These are phyloP conservation scores for Smittium culicis DNA, from an alignment of 371 early-diverging fungal genomes.

Conservation along the genomic window DNA sequence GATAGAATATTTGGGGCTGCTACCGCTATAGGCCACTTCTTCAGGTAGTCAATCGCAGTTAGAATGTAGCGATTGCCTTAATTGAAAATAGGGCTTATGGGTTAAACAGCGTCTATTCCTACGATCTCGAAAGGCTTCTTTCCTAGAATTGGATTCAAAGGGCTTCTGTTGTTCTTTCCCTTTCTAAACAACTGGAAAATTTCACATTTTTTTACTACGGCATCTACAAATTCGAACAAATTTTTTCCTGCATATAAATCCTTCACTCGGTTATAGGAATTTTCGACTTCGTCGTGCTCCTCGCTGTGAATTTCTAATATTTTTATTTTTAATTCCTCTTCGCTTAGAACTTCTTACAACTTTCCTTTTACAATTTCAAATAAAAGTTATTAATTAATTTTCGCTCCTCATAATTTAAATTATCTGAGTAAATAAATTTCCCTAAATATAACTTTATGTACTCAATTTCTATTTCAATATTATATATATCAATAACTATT, in stretches of 20 bases:
- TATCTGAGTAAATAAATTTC: neutral
- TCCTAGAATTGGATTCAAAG: neutral
- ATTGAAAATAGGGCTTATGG: neutral
- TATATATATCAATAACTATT: too few relatives aligned
- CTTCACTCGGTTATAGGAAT: neutral
- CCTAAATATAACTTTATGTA: neutral
- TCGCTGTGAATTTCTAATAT: neutral
- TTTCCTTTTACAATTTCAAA: too few relatives aligned
- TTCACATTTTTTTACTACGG: neutral
- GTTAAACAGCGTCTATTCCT: conserved; percentile 10
- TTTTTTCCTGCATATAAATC: neutral
- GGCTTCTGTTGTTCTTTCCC: neutral
- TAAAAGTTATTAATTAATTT: too few relatives aligned
- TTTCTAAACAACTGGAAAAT: neutral
- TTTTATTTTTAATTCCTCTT: too few relatives aligned
- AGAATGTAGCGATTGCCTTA: conserved; percentile 31
- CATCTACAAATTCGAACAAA: neutral
- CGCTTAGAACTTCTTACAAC: too few relatives aligned
- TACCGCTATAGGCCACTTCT: conserved; percentile 31
- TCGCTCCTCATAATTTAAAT: too few relatives aligned
- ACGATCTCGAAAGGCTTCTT: conserved; percentile 3
- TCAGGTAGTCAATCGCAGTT: conserved; percentile 32
- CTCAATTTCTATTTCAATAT: neutral
- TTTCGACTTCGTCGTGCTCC: neutral
- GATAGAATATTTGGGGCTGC: conserved; percentile 21